A percentile compares a stretch with the other conserved stretches of the same genome.
These are phyloP conservation scores for Ceratobasidium sp. DNA, from an alignment of 1,284 basidiomycete genomes.

Conservation along the genomic window DNA sequence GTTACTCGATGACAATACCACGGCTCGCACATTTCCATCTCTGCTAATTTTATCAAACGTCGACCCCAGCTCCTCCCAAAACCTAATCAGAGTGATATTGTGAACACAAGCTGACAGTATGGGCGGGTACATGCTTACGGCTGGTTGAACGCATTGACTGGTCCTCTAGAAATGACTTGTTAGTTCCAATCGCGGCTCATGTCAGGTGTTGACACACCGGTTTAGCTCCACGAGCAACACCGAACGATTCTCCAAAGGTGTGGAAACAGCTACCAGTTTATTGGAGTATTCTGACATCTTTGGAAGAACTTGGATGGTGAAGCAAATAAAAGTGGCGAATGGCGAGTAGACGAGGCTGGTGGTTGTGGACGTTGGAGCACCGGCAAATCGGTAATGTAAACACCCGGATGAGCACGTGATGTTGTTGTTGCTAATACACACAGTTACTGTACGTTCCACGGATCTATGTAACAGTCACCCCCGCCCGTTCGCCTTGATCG, in stretches of 20 bases:
- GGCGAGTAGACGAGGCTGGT: too few species aligned
- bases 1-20: slow-evolving; percentile 75
- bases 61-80: slow-evolving; percentile 75
- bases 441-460: too few species aligned
- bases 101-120: not conserved
- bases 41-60: slow-evolving; percentile 68
- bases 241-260: slow-evolving; percentile 58
- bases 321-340: too few species aligned
- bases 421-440: too few species aligned
- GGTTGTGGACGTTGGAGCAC: too few species aligned
- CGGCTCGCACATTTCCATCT: slow-evolving; percentile 70
- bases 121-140: slow-evolving; percentile 58
- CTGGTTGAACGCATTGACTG: slow-evolving; percentile 80
- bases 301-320: too few species aligned
- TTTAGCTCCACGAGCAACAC: slow-evolving; percentile 66
- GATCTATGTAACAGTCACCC: too few species aligned
- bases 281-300: slow-evolving; percentile 52
- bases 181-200: not conserved
- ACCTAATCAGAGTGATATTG: slow-evolving; percentile 57
- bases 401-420: too few species aligned
- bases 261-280: slow-evolving; percentile 65
- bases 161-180: slow-evolving; percentile 59
- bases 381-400: too few species aligned
- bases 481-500: too few species aligned
- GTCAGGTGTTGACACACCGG: slow-evolving; percentile 50